Percentiles rank a stretch among this genome's conserved stretches.
These are phyloP conservation scores for Ganoderma leucocontextum DNA, from an alignment of 1,284 basidiomycete species.

Conservation along the genomic window DNA sequence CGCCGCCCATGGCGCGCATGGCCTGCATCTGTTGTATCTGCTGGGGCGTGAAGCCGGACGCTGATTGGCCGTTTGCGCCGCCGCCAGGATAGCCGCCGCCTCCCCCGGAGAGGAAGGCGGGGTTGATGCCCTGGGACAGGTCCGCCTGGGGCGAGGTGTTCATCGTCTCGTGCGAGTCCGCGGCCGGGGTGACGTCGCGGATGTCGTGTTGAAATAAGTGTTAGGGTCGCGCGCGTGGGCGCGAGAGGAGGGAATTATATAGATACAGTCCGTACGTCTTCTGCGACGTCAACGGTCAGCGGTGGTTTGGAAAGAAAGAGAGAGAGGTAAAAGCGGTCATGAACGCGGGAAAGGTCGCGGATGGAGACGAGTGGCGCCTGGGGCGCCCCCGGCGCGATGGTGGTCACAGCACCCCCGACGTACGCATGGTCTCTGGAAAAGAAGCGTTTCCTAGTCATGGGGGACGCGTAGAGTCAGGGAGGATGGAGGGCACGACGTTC, in stretches of 20 bases:
- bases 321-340: not conserved
- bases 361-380: not conserved
- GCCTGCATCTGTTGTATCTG: slow-evolving; percentile 38
- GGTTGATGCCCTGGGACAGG: slow-evolving; percentile 36
- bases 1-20: slow-evolving; percentile 28
- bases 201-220: not conserved
- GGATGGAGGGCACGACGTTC: not conserved
- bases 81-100: slow-evolving; percentile 11
- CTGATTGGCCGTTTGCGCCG: slow-evolving; percentile 15
- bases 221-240: slow-evolving; percentile 4
- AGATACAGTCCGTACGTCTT: not conserved
- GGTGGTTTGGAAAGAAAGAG: not conserved
- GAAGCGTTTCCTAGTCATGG: not conserved
- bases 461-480: not conserved
- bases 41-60: slow-evolving; percentile 26
- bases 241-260: not conserved
- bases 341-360: slow-evolving; percentile 1
- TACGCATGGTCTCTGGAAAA: not conserved
- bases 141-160: slow-evolving; percentile 30
- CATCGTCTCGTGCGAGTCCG: slow-evolving; percentile 20
- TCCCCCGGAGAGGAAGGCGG: slow-evolving; percentile 35
- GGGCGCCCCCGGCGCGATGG: not conserved
- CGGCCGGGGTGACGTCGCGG: not conserved
- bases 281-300: not conserved
- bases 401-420: not conserved